Conservation (phyloP, 1,139 yeast genomes). For the Diutina ranongensis region DNA sequence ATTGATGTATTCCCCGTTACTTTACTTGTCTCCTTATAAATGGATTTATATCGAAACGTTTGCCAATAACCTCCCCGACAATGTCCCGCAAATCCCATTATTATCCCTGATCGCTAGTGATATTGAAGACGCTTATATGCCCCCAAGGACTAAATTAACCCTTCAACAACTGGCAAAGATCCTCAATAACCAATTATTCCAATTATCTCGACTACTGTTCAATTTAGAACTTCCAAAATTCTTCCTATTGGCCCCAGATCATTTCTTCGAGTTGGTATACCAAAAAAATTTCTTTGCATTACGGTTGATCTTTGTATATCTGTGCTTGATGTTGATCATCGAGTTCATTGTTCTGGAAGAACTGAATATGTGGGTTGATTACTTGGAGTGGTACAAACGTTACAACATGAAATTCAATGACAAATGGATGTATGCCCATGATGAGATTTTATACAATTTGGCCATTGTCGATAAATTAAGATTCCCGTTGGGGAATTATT, state of each 20-base stretch:
- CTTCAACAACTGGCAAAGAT: slow-evolving; percentile 10
- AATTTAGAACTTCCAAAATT: slow-evolving; percentile 21
- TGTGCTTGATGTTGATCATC: slow-evolving; percentile 14
- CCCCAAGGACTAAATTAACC: slow-evolving; percentile 10
- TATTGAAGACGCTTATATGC: slow-evolving; percentile 9
- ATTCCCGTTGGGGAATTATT: background rate
- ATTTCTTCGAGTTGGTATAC: slow-evolving; percentile 14
- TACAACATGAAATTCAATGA: slow-evolving; percentile 14
- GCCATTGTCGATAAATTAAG: background rate
- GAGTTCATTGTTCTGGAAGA: slow-evolving; percentile 15
- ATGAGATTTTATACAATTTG: slow-evolving; percentile 6
- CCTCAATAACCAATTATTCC: slow-evolving; percentile 11
- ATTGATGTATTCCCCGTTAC: slow-evolving; percentile 10
- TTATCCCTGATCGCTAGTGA: slow-evolving; percentile 9
- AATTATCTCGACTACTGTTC: slow-evolving; percentile 13
- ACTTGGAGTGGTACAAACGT: slow-evolving; percentile 15
- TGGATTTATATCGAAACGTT: slow-evolving; percentile 10
- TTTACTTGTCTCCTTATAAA: slow-evolving; percentile 15
- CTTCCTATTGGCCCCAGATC: slow-evolving; percentile 14
- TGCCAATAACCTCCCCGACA: slow-evolving; percentile 8
- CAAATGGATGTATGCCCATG: slow-evolving; percentile 28
- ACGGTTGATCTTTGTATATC: slow-evolving; percentile 16
- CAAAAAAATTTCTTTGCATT: slow-evolving; percentile 16
- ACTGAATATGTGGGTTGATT: slow-evolving; percentile 20
- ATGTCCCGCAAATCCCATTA: slow-evolving; percentile 6